These are phyloP conservation scores for Exophiala lecanii-corni DNA, from an alignment of 2,329 filamentous ascomycete genomes.

Conservation along the genomic window DNA sequence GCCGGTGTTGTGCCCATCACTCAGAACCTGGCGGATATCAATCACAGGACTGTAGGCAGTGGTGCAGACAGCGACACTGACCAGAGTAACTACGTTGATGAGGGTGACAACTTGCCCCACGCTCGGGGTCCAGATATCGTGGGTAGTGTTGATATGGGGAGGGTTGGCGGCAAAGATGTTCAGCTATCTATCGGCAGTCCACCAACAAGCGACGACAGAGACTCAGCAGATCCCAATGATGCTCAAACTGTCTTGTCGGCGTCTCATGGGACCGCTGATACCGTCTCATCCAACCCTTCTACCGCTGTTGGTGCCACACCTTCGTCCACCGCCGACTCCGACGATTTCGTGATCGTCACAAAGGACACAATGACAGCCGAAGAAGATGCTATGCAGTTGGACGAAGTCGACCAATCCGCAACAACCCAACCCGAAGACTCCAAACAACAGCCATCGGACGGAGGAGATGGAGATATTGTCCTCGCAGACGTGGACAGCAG, in stretches of 20 bases:
- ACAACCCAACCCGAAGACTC: neutral
- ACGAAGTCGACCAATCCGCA: neutral
- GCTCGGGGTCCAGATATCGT: conserved; percentile 80
- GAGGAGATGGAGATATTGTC: conserved; percentile 10
- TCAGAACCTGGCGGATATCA: conserved; percentile 36
- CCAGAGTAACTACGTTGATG: conserved; percentile 33
- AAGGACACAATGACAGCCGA: conserved; percentile 17
- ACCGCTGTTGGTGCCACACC: too few species aligned
- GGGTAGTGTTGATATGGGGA: conserved; percentile 80
- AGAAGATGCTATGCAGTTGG: conserved; percentile 18
- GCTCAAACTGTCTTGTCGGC: conserved; percentile 20
- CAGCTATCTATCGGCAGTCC: conserved; percentile 35
- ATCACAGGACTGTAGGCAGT: conserved; percentile 1
- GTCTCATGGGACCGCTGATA: too few species aligned
- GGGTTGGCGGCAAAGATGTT: conserved; percentile 55
- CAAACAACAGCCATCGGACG: neutral
- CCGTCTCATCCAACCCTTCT: too few species aligned
- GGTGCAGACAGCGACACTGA: conserved; percentile 23
- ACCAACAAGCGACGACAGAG: neutral
- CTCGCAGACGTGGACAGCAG: conserved; percentile 22
- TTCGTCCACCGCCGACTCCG: conserved; percentile 11
- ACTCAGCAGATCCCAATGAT: conserved; percentile 14
- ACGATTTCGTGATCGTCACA: conserved; percentile 22
- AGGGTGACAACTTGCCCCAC: conserved; percentile 60
- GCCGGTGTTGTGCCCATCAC: conserved; percentile 70